Base-by-base conservation (phyloP, 768 basidiomycete species). In the Mycena leptocephala region DNA sequence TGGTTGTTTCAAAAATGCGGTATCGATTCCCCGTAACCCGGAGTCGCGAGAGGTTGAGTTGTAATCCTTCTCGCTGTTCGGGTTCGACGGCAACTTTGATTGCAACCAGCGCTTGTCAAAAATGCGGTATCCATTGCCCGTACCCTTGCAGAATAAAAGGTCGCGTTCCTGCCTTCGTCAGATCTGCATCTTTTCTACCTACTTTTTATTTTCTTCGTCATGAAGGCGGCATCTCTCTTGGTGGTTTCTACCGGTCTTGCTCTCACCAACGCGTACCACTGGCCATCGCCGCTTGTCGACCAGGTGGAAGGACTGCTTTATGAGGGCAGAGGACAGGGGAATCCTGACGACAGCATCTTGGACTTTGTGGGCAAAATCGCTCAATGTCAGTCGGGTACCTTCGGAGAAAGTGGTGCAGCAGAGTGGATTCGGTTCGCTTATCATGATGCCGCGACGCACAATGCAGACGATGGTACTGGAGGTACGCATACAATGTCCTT, bases 401-500 rank as follows among this genome's bases (percentile, higher is more conserved):
- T 67, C 6, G 65, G 65, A 39, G 72, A 73, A 46, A 68, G 65
- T 28, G 65, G 64, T 6, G 72, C 72, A 30, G 72, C 65, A 39
- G 72, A 74, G 24, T 74, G 72, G 72, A 74, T 74, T 74, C 72
- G 72, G 20, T 73, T 73, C 43, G 72, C 72, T 18, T 74, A 74
- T 53, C 72, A 74, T 58, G 72, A 74, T 61, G 58, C 58, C 46
- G 72, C 72, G 46, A 74, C 72, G 24, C 72, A 74, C 24, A 67
- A 74, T 14, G 56, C 26, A n/a, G 72, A 74, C 35, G 66, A 68
- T 66, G 72, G 72, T 3, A 68, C 65, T 28, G 72, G 72, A 51
- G 72, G 71, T 70, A 62, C 43, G 39, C 58, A 70, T 59, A 43
- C 43, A 48, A 41, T 58, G 30, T 48, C 43, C 59, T 59, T 70